A percentile compares a stretch with the other conserved stretches of the same genome.
phyloP scores from a whole-genome alignment of 2,329 filamentous ascomycete species.

The Colletotrichum costaricense region DNA sequence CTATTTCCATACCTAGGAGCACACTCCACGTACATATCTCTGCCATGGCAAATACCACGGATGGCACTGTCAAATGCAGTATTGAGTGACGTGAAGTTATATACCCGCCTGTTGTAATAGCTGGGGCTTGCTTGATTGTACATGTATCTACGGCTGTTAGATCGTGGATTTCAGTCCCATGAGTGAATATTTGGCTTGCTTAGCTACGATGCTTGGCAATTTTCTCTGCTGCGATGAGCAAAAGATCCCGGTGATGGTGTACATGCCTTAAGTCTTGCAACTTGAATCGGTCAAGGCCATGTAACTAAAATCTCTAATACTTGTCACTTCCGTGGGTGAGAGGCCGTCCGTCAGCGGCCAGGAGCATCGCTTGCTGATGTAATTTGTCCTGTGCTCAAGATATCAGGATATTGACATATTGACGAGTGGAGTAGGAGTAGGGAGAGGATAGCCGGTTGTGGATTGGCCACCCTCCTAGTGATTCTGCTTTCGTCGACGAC shows the following conservation, averaged over 20 bases:
- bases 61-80: neutral
- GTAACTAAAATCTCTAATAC: no score
- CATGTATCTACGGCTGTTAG: neutral
- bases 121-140: no score
- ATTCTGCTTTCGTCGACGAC: neutral
- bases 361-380: neutral
- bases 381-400: neutral
- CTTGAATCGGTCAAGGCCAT: no score
- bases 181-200: neutral
- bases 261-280: no score
- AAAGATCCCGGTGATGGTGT: no score
- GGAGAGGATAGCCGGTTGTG: neutral
- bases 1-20: neutral
- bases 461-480: neutral
- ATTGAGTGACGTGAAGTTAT: neutral
- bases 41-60: neutral
- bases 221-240: neutral
- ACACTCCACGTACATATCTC: neutral
- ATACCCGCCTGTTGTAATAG: neutral
- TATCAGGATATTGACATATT: neutral
- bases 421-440: neutral
- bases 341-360: neutral
- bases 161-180: neutral
- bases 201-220: fast-evolving
- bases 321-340: neutral